Base-by-base conservation (phyloP, 495 filamentous ascomycete species). In the Lindgomyces ingoldianus region DNA sequence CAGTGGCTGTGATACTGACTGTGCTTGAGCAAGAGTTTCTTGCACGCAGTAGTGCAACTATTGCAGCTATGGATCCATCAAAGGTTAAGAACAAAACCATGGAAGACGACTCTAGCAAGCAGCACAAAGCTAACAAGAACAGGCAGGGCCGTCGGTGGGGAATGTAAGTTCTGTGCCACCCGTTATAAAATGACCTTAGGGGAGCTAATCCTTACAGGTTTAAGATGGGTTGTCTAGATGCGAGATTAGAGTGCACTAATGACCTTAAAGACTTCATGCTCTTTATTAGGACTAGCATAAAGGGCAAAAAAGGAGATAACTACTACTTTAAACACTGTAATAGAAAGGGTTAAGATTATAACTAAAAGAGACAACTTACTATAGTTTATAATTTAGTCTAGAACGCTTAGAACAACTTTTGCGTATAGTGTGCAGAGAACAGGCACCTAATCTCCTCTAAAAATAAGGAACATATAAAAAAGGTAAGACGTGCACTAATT, bases 401-500 rank as follows among this genome's bases (percentile, higher is more conserved):
- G 33, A 39, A 39, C 33, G 33, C 33, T 39, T 39, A 39, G 33
- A 39, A 39, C 33, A 39, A 39, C 33, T 39, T 39, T 14, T 39
- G 14, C 33, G 33, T 14, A 14, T 39, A 14, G 33, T 39, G 33
- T 39, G 33, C 14, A 39, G 33, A 39, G 6, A 39, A 39, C 14
- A 39, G 33, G 33, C 33, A 39, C 14, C 33, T 39, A 39, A 14
- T 39, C 33, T 39, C 33, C 14, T 6, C 14, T 39, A 39, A 39
- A 39, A 39, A 39, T 39, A 39, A 39, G 33, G 33, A 39, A 39
- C 33, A 39, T 39, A 39, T 53, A 26, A 53, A 11, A 3, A 53
- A 53, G 49, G 24, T 53, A 53, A 53, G 49, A 53, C 24, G 3
- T 53, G n/a, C 3, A 53, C 3, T 53, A 53, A 53, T 12, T 53